phyloP scores from a whole-genome alignment of 805 yeast genomes.

The Jamesozyma spencerorum region DNA sequence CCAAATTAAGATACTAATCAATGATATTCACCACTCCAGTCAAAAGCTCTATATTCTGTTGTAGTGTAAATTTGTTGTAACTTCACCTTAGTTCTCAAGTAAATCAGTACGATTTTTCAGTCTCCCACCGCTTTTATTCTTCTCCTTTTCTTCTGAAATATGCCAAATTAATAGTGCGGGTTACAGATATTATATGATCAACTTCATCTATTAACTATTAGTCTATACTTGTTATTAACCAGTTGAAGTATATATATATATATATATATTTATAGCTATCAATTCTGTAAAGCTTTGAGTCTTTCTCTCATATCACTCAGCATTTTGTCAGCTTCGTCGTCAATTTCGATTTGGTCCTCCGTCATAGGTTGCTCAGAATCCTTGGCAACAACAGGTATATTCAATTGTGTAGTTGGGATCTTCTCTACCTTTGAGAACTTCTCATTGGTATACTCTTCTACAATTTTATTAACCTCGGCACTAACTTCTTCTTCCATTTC shows the following conservation, averaged over 20 bases:
- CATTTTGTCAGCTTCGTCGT: conserved; percentile 63
- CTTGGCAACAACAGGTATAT: conserved; percentile 6
- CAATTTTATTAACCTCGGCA: conserved; percentile 54
- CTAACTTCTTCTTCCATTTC: conserved; percentile 58
- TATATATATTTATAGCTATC: conserved; percentile 2
- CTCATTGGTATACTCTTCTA: conserved; percentile 38
- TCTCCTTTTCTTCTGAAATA: conserved; percentile 1
- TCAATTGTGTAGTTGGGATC: conserved; percentile 28
- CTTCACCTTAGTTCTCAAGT: too few species aligned
- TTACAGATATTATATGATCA: not conserved
- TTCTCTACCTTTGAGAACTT: conserved; percentile 33
- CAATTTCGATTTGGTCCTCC: conserved; percentile 37
- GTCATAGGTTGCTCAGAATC: conserved; percentile 31
- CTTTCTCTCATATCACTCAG: conserved; percentile 84
- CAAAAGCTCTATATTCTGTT: too few species aligned
- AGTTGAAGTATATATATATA: not conserved
- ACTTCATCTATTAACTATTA: too few species aligned
- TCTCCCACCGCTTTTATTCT: not conserved
- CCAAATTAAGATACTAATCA: too few species aligned
- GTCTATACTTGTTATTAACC: not conserved
- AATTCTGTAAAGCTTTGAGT: conserved; percentile 70
- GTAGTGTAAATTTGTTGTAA: too few species aligned
- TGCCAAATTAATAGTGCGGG: not conserved
- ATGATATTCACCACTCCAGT: too few species aligned
- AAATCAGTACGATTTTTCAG: too few species aligned